Percentiles rank a stretch among this genome's conserved stretches.
Conservation (phyloP, 805 yeast genomes). For the Kodamaea fukazawae region DNA sequence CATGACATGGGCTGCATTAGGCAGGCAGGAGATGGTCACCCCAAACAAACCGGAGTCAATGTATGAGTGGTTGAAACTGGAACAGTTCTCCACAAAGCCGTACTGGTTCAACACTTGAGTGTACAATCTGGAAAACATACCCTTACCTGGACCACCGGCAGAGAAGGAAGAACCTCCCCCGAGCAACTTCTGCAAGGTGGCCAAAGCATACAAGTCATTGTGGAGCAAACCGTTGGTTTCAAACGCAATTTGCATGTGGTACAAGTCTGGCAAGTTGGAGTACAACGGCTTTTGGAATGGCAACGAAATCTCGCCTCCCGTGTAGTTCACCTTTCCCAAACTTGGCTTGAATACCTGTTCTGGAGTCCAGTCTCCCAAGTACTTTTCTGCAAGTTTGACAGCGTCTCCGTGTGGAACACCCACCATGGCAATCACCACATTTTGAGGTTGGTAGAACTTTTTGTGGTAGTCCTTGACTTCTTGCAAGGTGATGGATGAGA, state of each 20-base stretch:
- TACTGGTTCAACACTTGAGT: slow-evolving; percentile 88
- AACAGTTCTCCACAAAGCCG: slow-evolving; percentile 86
- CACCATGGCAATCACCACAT: slow-evolving; percentile 80
- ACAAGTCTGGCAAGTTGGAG: slow-evolving; percentile 67
- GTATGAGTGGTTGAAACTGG: slow-evolving; percentile 85
- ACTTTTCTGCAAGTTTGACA: slow-evolving; percentile 54
- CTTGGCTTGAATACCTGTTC: slow-evolving; percentile 13
- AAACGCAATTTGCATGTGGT: slow-evolving; percentile 82
- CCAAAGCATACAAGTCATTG: slow-evolving; percentile 87
- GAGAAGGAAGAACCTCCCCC: slow-evolving; percentile 98
- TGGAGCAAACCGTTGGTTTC: slow-evolving; percentile 82
- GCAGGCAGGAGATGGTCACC: slow-evolving; percentile 77
- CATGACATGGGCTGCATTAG: slow-evolving; percentile 80
- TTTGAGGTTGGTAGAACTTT: slow-evolving; percentile 71
- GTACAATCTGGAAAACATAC: slow-evolving; percentile 93
- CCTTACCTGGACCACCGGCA: slow-evolving; percentile 99
- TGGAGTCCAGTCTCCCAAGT: slow-evolving; percentile 61
- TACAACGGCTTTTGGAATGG: slow-evolving; percentile 41
- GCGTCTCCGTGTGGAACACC: slow-evolving; percentile 79
- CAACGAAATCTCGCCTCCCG: slow-evolving; percentile 47
- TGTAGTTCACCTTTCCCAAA: slow-evolving; percentile 58
- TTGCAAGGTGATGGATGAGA: slow-evolving; percentile 52
- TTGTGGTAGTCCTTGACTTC: slow-evolving; percentile 60
- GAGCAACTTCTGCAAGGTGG: slow-evolving; percentile 81
- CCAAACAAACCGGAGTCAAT: slow-evolving; percentile 91